Conservation (phyloP, 2,329 filamentous ascomycete species). For the Calonectria montana region DNA sequence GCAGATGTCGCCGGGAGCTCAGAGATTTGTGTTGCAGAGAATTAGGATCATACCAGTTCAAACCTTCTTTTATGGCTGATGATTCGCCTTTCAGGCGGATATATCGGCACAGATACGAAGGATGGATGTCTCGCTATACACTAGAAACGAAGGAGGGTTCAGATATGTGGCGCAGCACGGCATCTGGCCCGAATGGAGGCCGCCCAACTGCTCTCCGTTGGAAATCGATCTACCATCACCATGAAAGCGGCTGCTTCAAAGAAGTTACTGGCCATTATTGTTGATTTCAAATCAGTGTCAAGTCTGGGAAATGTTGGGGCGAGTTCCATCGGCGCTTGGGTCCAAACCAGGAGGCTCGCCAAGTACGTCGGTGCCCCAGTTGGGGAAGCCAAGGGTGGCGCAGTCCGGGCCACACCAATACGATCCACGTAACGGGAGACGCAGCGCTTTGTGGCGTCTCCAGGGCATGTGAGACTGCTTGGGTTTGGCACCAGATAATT, state of each 20-base stretch:
- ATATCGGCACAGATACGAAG: conserved; percentile 32
- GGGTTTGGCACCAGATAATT: conserved; percentile 35
- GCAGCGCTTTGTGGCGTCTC: conserved; percentile 39
- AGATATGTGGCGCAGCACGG: conserved; percentile 33
- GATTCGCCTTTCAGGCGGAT: conserved; percentile 21
- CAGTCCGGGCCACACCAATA: conserved; percentile 40
- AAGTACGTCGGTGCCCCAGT: conserved; percentile 26
- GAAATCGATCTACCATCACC: neutral
- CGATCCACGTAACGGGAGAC: conserved; percentile 41
- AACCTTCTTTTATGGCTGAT: neutral
- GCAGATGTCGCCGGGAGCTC: neutral
- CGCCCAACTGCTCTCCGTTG: neutral
- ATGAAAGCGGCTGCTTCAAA: neutral
- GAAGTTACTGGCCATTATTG: neutral
- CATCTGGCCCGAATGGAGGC: neutral
- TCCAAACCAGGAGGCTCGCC: conserved; percentile 7
- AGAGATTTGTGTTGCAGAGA: neutral
- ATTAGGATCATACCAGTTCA: neutral
- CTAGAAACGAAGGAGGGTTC: conserved; percentile 16
- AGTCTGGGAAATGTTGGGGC: conserved; percentile 1
- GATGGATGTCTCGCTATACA: neutral
- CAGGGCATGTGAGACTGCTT: conserved; percentile 40
- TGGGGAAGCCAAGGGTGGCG: conserved; percentile 48
- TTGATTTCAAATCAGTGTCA: conserved; percentile 7
- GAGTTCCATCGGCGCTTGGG: neutral